A percentile compares a stretch with the other conserved stretches of the same genome.
These are phyloP conservation scores for Boletales sp. DNA, from an alignment of 768 basidiomycete genomes.

Conservation along the genomic window DNA sequence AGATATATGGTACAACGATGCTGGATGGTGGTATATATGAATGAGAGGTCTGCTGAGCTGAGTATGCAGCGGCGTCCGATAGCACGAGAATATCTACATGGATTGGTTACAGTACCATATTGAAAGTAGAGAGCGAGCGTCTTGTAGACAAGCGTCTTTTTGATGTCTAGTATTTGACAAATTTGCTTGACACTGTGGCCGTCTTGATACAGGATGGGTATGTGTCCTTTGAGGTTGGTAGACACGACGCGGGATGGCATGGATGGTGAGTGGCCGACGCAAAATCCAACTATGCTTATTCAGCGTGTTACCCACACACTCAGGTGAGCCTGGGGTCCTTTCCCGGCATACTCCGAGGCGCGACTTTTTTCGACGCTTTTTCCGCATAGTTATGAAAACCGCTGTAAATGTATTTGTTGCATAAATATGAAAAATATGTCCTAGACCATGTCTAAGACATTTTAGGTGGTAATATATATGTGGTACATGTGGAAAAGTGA, in stretches of 20 bases:
- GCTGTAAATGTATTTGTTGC: too few relatives aligned
- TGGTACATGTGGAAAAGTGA: too few relatives aligned
- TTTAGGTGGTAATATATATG: too few relatives aligned
- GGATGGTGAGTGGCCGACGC: too few relatives aligned
- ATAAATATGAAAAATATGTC: too few relatives aligned
- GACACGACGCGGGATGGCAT: background rate
- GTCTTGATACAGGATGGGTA: background rate
- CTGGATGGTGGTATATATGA: background rate
- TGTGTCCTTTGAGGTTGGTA: background rate
- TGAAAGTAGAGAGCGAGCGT: background rate
- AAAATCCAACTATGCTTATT: too few relatives aligned
- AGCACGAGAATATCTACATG: background rate
- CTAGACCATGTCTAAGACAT: too few relatives aligned
- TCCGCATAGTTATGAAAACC: too few relatives aligned
- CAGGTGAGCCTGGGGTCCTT: too few relatives aligned
- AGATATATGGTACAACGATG: constrained; percentile 6
- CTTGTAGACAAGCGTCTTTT: constrained; percentile 1
- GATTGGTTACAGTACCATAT: background rate
- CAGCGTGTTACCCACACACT: too few relatives aligned
- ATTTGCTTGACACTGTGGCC: background rate
- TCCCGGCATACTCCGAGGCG: too few relatives aligned
- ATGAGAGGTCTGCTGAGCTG: background rate
- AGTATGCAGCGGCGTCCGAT: background rate
- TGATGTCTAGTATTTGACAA: background rate
- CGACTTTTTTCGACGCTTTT: too few relatives aligned